Percentiles rank a stretch among this genome's conserved stretches.
phyloP scores from a whole-genome alignment of 2,329 filamentous ascomycete species.

The Epichloe sp. region DNA sequence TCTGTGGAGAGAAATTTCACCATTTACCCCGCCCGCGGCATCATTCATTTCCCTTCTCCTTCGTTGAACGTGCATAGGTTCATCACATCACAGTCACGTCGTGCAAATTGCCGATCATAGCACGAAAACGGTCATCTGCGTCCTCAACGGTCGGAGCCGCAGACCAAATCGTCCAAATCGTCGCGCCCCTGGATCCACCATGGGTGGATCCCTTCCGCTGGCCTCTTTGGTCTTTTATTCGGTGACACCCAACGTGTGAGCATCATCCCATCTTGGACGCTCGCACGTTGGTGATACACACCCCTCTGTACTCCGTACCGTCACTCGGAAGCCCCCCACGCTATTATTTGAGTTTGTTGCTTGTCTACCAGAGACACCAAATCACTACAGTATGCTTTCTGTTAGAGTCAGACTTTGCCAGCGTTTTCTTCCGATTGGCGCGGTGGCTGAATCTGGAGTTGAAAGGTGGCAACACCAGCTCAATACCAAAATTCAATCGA shows the following conservation, averaged over 20 bases:
- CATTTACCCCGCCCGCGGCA: background rate
- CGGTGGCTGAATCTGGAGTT: no score
- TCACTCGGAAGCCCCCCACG: background rate
- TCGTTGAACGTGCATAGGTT: background rate
- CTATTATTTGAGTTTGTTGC: no score
- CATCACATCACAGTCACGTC: background rate
- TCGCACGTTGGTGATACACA: constrained; percentile 1
- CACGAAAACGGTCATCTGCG: background rate
- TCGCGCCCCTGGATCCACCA: background rate
- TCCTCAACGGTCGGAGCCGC: background rate
- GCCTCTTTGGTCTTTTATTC: background rate
- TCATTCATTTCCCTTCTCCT: background rate
- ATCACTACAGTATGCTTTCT: no score
- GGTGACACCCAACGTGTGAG: background rate
- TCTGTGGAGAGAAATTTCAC: background rate
- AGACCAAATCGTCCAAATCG: background rate
- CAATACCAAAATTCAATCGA: background rate
- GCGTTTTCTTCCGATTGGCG: no score
- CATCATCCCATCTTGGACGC: background rate
- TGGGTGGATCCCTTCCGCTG: background rate
- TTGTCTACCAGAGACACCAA: no score
- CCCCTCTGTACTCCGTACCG: background rate
- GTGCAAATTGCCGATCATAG: background rate
- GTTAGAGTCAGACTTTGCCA: no score
- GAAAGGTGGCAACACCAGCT: background rate